Evolutionary conservation across 257 asterid species (phyloP).

Genomic region (Solanum sejunctum): DNA sequence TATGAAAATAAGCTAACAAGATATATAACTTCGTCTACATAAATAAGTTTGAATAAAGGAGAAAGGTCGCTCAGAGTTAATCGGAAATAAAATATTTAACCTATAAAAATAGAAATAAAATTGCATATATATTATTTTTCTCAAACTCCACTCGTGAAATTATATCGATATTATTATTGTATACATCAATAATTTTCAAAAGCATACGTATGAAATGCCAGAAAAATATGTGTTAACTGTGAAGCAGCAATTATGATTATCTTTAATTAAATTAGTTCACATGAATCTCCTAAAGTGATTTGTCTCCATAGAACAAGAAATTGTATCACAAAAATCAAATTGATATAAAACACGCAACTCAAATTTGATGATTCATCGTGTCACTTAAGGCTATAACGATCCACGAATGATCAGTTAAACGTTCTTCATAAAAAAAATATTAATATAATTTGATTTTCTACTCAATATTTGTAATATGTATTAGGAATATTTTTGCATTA

Average conservation of each 20-base stretch:
- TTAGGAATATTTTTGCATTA: rapidly evolving
- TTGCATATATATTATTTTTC: rapidly evolving
- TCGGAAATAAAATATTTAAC: rapidly evolving
- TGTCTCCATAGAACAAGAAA: neutral
- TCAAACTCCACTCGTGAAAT: rapidly evolving
- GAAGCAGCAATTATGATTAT: neutral
- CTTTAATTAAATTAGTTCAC: neutral
- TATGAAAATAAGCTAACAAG: neutral
- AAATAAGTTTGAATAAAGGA: neutral
- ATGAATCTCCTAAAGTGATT: neutral
- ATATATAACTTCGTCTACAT: neutral
- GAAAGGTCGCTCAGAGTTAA: rapidly evolving
- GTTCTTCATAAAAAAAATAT: neutral
- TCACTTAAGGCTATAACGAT: neutral
- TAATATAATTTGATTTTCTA: rapidly evolving
- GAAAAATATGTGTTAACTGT: neutral
- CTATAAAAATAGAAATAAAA: too few relatives aligned
- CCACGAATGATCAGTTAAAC: neutral
- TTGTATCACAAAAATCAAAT: neutral
- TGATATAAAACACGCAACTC: neutral
- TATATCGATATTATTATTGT: neutral
- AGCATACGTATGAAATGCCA: neutral
- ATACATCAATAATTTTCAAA: neutral
- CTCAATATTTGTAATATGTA: neutral
- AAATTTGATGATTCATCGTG: neutral